Evolutionary conservation across 1,284 basidiomycete genomes (phyloP).

Genomic region (Retiboletus flavoniger): DNA sequence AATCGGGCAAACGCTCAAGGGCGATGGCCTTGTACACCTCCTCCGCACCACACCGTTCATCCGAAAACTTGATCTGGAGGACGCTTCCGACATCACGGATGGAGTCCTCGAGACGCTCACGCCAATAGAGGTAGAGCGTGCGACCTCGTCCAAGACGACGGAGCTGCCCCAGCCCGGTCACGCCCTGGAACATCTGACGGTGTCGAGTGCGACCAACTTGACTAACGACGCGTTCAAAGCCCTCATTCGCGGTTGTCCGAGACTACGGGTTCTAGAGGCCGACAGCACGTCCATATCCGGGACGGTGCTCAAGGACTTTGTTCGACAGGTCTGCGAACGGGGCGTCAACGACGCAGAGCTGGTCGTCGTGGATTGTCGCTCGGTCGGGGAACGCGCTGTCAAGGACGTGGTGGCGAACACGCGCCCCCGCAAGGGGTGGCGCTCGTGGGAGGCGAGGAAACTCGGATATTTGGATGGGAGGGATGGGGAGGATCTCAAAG

Average conservation of each 20-base stretch:
- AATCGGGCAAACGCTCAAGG: conserved; percentile 65
- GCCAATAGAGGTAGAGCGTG: conserved; percentile 35
- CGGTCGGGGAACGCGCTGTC: conserved; percentile 59
- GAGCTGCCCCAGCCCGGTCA: conserved; percentile 49
- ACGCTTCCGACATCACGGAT: conserved; percentile 76
- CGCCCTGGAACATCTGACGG: conserved; percentile 67
- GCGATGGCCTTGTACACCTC: conserved; percentile 71
- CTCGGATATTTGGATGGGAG: conserved; percentile 65
- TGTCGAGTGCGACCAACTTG: conserved; percentile 68
- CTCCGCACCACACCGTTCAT: conserved; percentile 71
- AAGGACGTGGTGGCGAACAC: conserved; percentile 56
- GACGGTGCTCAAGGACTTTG: conserved; percentile 65
- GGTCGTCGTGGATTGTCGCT: conserved; percentile 75
- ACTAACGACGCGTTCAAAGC: conserved; percentile 60
- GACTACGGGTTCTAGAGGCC: conserved; percentile 66
- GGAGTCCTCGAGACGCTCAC: conserved; percentile 66
- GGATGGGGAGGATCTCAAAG: conserved; percentile 59
- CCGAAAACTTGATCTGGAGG: conserved; percentile 80
- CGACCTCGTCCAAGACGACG: conserved; percentile 5
- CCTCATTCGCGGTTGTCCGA: conserved; percentile 64
- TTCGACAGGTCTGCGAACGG: conserved; percentile 53
- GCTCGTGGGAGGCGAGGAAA: conserved; percentile 63
- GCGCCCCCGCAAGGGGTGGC: conserved; percentile 71
- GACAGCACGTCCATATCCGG: conserved; percentile 78
- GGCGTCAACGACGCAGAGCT: conserved; percentile 52